A percentile compares a stretch with the other conserved stretches of the same genome.
Evolutionary conservation across 768 basidiomycete species (phyloP).

Genomic region (Serpula lacrymans): DNA sequence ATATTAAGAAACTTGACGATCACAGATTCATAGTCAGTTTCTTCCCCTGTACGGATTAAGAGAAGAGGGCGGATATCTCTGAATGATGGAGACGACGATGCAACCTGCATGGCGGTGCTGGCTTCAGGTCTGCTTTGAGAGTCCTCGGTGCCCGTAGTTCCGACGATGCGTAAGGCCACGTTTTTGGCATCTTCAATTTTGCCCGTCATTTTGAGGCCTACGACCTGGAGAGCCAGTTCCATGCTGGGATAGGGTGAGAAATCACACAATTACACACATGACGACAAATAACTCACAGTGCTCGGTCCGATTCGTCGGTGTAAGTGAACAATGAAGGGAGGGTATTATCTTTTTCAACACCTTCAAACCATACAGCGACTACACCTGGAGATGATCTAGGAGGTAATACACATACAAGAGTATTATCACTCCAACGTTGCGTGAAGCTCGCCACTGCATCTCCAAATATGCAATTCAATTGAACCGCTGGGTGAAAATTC

Average conservation of each 20-base stretch:
- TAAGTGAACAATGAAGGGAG: slow-evolving; percentile 80
- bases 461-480: slow-evolving; percentile 82
- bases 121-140: slow-evolving; percentile 35
- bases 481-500: slow-evolving; percentile 76
- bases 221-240: slow-evolving; percentile 93
- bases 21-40: slow-evolving; percentile 66
- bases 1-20: slow-evolving; percentile 80
- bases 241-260: slow-evolving; percentile 51
- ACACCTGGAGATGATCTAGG: slow-evolving; percentile 78
- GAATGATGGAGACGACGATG: slow-evolving; percentile 38
- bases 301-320: slow-evolving; percentile 84
- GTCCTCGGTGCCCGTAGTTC: slow-evolving; percentile 57
- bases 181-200: slow-evolving; percentile 92
- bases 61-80: slow-evolving; percentile 58
- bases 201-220: slow-evolving; percentile 95
- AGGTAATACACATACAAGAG: slow-evolving; percentile 87
- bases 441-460: slow-evolving; percentile 78
- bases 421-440: slow-evolving; percentile 89
- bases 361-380: slow-evolving; percentile 88
- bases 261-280: slow-evolving; percentile 5
- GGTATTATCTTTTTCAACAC: slow-evolving; percentile 55
- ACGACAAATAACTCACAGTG: slow-evolving; percentile 56
- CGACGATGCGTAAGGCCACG: slow-evolving; percentile 90
- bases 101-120: slow-evolving; percentile 53
- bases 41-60: slow-evolving; percentile 50